These are phyloP conservation scores for Amanita subjunquillea DNA, from an alignment of 768 basidiomycete genomes.

Conservation along the genomic window DNA sequence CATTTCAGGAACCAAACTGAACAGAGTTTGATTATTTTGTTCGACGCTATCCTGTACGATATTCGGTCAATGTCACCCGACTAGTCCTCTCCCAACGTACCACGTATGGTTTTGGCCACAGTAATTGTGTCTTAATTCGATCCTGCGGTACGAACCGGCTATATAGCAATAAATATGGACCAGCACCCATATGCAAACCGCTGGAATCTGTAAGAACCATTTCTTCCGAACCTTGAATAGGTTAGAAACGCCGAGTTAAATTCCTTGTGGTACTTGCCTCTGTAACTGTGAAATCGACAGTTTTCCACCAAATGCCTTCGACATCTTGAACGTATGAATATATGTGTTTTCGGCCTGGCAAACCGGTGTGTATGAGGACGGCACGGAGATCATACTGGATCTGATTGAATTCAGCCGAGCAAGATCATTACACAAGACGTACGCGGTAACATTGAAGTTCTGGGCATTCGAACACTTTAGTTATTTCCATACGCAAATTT, in stretches of 20 bases:
- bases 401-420: not conserved
- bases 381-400: slow-evolving; percentile 70
- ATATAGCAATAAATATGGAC: slow-evolving; percentile 74
- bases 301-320: slow-evolving; percentile 72
- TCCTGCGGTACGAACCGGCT: slow-evolving; percentile 30
- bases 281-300: slow-evolving; percentile 56
- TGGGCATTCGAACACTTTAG: slow-evolving; percentile 45
- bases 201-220: slow-evolving; percentile 55
- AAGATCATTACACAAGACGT: slow-evolving; percentile 11
- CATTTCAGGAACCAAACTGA: slow-evolving; percentile 23
- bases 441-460: slow-evolving; percentile 57
- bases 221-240: slow-evolving; percentile 56
- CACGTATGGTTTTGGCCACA: slow-evolving; percentile 27
- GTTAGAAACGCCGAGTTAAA: not conserved
- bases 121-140: slow-evolving; percentile 21
- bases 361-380: slow-evolving; percentile 68
- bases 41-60: slow-evolving; percentile 21
- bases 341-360: slow-evolving; percentile 67
- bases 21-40: slow-evolving; percentile 23
- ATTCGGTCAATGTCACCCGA: not conserved
- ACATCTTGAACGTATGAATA: slow-evolving; percentile 67
- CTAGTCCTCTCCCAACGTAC: slow-evolving; percentile 13
- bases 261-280: slow-evolving; percentile 30
- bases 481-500: slow-evolving; percentile 31
- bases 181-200: slow-evolving; percentile 67